Conservation (phyloP, 169 alveolate genomes). For the Babesia sp. region DNA sequence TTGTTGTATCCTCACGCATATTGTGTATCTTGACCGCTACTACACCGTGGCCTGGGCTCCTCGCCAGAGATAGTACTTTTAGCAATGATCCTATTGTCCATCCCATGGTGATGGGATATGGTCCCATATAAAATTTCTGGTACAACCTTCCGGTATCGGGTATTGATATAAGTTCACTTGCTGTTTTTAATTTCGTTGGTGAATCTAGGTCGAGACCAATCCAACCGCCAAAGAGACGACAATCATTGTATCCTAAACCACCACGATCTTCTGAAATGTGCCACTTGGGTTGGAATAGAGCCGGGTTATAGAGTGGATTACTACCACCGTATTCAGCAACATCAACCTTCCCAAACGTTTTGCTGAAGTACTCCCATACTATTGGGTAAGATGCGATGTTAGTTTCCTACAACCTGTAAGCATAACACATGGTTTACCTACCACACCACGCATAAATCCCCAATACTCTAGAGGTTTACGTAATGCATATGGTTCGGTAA, state of each 20-base stretch:
- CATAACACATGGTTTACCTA: slow-evolving; percentile 22
- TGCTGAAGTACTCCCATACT: slow-evolving; percentile 53
- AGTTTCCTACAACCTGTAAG: slow-evolving; percentile 51
- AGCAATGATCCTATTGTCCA: slow-evolving; percentile 82
- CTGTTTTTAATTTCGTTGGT: slow-evolving; percentile 59
- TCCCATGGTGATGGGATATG: slow-evolving; percentile 80
- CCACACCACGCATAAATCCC: slow-evolving; percentile 79
- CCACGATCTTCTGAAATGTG: slow-evolving; percentile 61
- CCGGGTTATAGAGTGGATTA: slow-evolving; percentile 60
- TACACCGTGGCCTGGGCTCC: slow-evolving; percentile 83
- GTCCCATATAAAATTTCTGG: slow-evolving; percentile 83
- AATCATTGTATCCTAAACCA: slow-evolving; percentile 74
- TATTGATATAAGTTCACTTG: slow-evolving; percentile 27
- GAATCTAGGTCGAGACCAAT: slow-evolving; percentile 57
- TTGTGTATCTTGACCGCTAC: slow-evolving; percentile 80
- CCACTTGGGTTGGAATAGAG: slow-evolving; percentile 71
- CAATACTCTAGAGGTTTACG: slow-evolving; percentile 78
- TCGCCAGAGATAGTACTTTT: slow-evolving; percentile 73
- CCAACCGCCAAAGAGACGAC: slow-evolving; percentile 72
- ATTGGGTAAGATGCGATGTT: slow-evolving; percentile 67
- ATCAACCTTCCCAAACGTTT: slow-evolving; percentile 24
- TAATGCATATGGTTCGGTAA: slow-evolving; percentile 64
- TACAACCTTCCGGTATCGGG: slow-evolving; percentile 71
- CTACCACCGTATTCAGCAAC: slow-evolving; percentile 59
- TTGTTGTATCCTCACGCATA: slow-evolving; percentile 71